Evolutionary conservation across 805 yeast species (phyloP), one percentile per base, ranked within the genome.

Genomic region (Schwanniomyces vanrijiae): DNA sequence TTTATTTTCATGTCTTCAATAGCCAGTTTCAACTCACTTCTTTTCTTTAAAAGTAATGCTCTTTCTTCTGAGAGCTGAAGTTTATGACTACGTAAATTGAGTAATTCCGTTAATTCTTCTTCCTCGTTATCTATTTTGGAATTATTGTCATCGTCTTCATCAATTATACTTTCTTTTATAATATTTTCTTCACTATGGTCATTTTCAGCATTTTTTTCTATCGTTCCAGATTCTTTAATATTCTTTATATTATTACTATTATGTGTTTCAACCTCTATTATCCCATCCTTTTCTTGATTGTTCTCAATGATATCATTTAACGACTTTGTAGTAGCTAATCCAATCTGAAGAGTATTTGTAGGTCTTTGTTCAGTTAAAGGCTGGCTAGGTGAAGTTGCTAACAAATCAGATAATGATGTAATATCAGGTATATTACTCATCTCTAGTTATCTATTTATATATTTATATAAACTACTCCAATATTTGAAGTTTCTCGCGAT

Each of bases 371-470:
- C 45, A 14, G 13, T 22, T 13, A 21, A 21, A 1, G 43, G 49
- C 21, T 44, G 46, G 10, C 26, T 34, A 2, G 66, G 60, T 0
- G 67, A 60, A 8, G 67, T 62, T 25, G 55, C 51, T 24, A 63
- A 44, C 28, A 64, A 46, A 53, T 64, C 68, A 18, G 62, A 58
- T 25, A 61, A 54, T 8, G 68, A 54, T 25, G 65, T 56, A 21
- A 56, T 52, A 43, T 64, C 66, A 9, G 50, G 56, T 20, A 55
- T 50, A 44, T 59, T 60, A 52, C 60, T 58, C 61, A 57, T 58
- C 14, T 31, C 35, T 31, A 26, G 10, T 24, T 14, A 19, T 37
- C 37, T 26, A 46, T 49, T 47, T 20, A 11, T 10, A 19, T 37
- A 25, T 46, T 44, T 37, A 11, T 16, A 37, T 20, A 31, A 13